A percentile compares a stretch with the other conserved stretches of the same genome.
phyloP scores from a whole-genome alignment of 768 basidiomycete genomes.

The Suillus hirtellus region DNA sequence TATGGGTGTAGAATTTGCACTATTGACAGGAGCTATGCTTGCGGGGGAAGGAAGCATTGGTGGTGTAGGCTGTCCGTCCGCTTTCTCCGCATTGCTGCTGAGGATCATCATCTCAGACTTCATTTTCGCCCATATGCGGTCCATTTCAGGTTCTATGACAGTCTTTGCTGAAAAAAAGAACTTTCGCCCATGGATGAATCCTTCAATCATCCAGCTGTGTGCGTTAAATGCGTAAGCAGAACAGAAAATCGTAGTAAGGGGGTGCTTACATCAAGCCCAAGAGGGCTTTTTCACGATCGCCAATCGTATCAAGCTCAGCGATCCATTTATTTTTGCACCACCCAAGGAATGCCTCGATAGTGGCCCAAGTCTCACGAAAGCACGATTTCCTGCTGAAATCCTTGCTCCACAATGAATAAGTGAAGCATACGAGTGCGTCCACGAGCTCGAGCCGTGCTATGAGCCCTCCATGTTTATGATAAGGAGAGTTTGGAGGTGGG shows the following conservation, averaged over 20 bases:
- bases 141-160: conserved; percentile 35
- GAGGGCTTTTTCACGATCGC: conserved; percentile 58
- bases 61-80: conserved; percentile 48
- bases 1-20: conserved; percentile 77
- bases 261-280: conserved; percentile 76
- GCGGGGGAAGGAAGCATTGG: conserved; percentile 82
- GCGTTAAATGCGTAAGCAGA: conserved; percentile 28
- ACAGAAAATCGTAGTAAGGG: conserved; percentile 16
- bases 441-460: conserved; percentile 79
- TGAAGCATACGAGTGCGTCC: conserved; percentile 82
- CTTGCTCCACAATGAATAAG: conserved; percentile 80
- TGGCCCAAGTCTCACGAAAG: conserved; percentile 63
- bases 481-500: conserved; percentile 63
- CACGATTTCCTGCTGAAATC: conserved; percentile 61
- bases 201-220: conserved; percentile 76
- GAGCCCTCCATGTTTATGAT: conserved; percentile 73
- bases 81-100: conserved; percentile 36
- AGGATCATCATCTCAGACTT: conserved; percentile 33
- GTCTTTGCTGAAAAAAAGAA: conserved; percentile 40
- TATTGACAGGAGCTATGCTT: conserved; percentile 64
- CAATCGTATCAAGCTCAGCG: conserved; percentile 37
- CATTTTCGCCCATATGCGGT: conserved; percentile 36
- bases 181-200: conserved; percentile 63
- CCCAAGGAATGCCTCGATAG: conserved; percentile 65
- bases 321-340: conserved; percentile 76